phyloP scores from a whole-genome alignment of 2,329 filamentous ascomycete species.

The Botrytis byssoidea region DNA sequence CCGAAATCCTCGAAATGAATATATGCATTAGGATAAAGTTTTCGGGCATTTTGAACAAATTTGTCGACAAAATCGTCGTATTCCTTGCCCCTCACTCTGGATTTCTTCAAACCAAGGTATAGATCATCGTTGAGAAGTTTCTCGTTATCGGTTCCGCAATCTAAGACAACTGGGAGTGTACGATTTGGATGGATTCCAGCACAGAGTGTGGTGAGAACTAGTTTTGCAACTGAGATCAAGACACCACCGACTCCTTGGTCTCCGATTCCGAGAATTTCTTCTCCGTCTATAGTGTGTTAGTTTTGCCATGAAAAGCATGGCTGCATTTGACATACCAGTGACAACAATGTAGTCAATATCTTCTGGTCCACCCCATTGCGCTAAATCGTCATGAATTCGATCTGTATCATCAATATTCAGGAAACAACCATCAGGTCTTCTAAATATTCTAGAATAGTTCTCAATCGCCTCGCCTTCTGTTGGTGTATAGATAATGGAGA shows the following conservation, averaged over 20 bases:
- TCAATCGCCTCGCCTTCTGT: constrained; percentile 88
- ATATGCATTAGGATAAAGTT: constrained; percentile 74
- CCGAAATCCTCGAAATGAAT: constrained; percentile 93
- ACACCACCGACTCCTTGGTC: constrained; percentile 86
- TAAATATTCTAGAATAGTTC: constrained; percentile 76
- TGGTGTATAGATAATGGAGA: constrained; percentile 85
- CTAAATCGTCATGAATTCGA: constrained; percentile 62
- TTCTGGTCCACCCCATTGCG: constrained; percentile 65
- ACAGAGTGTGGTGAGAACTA: constrained; percentile 79
- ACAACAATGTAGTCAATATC: constrained; percentile 89
- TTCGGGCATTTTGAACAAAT: constrained; percentile 67
- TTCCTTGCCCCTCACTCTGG: constrained; percentile 64
- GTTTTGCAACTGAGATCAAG: constrained; percentile 79
- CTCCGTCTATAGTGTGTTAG: constrained; percentile 47
- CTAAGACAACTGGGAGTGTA: constrained; percentile 76
- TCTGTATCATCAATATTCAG: constrained; percentile 70
- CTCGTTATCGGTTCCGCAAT: constrained; percentile 83
- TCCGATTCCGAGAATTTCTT: constrained; percentile 81
- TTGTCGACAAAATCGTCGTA: constrained; percentile 76
- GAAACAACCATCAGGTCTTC: constrained; percentile 78
- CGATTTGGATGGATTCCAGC: constrained; percentile 81
- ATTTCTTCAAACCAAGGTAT: constrained; percentile 72
- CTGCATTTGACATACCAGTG: constrained; percentile 59
- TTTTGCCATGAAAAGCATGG: constrained; percentile 29
- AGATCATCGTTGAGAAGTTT: constrained; percentile 71